phyloP scores from a whole-genome alignment of 257 asterid species.

The Solanum phureja region DNA sequence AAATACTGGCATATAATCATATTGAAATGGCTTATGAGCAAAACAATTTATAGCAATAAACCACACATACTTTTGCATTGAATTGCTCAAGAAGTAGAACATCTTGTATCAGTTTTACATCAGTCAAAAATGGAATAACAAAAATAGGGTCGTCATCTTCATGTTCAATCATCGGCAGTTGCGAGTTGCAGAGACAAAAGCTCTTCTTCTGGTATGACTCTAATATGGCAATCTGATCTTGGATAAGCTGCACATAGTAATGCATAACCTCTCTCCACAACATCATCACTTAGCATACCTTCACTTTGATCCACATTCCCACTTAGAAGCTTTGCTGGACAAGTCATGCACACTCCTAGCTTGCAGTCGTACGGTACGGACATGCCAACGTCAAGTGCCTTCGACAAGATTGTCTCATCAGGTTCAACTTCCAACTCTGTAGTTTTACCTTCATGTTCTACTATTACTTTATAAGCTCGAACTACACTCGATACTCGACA shows the following conservation, averaged over 20 bases:
- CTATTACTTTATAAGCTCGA: slow-evolving; percentile 49
- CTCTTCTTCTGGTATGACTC: slow-evolving; percentile 81
- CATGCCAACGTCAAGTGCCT: slow-evolving; percentile 58
- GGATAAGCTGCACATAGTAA: slow-evolving; percentile 73
- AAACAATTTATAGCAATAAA: background rate
- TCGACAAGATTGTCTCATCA: slow-evolving; percentile 72
- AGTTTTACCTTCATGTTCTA: slow-evolving; percentile 47
- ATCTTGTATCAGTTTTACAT: background rate
- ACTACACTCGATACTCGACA: slow-evolving; percentile 5
- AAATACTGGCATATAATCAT: background rate
- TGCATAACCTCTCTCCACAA: slow-evolving; percentile 76
- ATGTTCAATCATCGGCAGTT: slow-evolving; percentile 76
- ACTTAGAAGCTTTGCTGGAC: slow-evolving; percentile 70
- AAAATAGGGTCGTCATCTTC: background rate
- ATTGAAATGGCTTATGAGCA: background rate
- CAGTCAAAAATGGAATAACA: background rate
- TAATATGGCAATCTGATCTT: slow-evolving; percentile 75
- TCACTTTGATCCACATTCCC: slow-evolving; percentile 92
- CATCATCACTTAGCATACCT: slow-evolving; percentile 97
- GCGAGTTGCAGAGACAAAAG: slow-evolving; percentile 81
- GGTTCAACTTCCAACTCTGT: slow-evolving; percentile 72
- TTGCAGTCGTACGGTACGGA: slow-evolving; percentile 80
- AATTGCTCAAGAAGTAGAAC: background rate
- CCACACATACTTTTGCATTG: background rate
- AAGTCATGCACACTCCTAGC: slow-evolving; percentile 98